phyloP scores from a whole-genome alignment of 495 filamentous ascomycete species.

The Pseudomonodictys pantanalensis region DNA sequence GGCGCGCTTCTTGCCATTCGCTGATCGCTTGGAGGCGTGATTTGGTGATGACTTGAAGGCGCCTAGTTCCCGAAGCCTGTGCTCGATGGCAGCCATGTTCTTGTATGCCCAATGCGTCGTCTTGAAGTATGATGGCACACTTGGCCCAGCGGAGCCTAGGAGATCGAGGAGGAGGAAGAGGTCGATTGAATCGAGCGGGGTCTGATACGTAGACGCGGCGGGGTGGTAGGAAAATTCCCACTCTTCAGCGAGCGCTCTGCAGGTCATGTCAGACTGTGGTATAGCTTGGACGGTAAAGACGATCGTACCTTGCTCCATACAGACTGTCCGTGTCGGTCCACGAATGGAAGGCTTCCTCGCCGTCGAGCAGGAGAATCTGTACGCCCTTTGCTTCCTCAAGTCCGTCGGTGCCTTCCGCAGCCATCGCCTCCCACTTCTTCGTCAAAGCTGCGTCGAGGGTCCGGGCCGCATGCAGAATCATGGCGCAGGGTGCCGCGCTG shows the following conservation, averaged over 20 bases:
- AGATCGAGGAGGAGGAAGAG: constrained; percentile 91
- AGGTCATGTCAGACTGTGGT: neutral
- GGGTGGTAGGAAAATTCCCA: constrained; percentile 70
- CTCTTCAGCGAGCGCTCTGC: constrained; percentile 64
- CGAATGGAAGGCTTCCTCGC: constrained; percentile 82
- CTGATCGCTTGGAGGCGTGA: constrained; percentile 34
- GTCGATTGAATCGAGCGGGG: constrained; percentile 71
- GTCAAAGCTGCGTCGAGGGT: constrained; percentile 76
- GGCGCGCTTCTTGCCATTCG: constrained; percentile 13
- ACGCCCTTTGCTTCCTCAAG: constrained; percentile 68
- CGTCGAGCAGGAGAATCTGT: constrained; percentile 88
- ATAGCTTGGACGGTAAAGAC: neutral
- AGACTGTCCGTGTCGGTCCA: constrained; percentile 83
- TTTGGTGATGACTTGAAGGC: constrained; percentile 55
- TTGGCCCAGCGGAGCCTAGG: constrained; percentile 67
- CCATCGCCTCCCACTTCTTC: constrained; percentile 74
- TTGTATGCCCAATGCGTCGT: constrained; percentile 95
- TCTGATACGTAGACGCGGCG: constrained; percentile 70
- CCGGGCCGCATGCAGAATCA: constrained; percentile 81
- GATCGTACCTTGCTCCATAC: constrained; percentile 73
- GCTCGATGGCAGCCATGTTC: constrained; percentile 64
- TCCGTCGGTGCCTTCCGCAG: constrained; percentile 51
- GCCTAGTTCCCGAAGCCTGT: constrained; percentile 60
- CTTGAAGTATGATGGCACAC: constrained; percentile 75
- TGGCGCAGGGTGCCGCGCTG: constrained; percentile 89